These are phyloP conservation scores for Colletotrichum noveboracense DNA, from an alignment of 2,329 filamentous ascomycete species.

Conservation along the genomic window DNA sequence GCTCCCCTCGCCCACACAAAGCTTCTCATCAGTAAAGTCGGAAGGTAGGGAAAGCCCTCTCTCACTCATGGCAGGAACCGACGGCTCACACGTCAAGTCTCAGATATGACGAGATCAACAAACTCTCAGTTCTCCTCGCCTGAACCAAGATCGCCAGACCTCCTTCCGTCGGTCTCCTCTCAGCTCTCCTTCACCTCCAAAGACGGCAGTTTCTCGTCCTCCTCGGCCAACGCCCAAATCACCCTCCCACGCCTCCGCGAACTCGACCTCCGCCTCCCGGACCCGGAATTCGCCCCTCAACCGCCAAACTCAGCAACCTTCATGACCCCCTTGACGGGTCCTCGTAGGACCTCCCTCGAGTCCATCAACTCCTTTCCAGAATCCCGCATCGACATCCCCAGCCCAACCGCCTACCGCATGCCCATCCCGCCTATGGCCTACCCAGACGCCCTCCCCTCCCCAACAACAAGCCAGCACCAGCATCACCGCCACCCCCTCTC, in stretches of 20 bases:
- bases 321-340: constrained; percentile 1
- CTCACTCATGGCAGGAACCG: neutral
- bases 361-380: constrained; percentile 14
- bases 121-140: constrained; percentile 17
- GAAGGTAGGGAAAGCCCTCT: neutral
- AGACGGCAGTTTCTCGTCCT: neutral
- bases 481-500: neutral
- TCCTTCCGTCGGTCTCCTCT: constrained; percentile 7
- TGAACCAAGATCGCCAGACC: constrained; percentile 12
- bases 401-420: constrained; percentile 14
- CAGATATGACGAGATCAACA: constrained; percentile 18
- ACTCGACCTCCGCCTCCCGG: constrained; percentile 18
- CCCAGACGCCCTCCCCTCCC: constrained; percentile 18
- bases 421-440: constrained; percentile 18
- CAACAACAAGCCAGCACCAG: neutral
- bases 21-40: constrained; percentile 14
- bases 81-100: constrained; percentile 1
- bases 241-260: constrained; percentile 22
- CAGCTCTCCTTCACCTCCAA: constrained; percentile 7
- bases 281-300: constrained; percentile 5
- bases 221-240: neutral
- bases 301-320: constrained; percentile 1
- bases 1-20: constrained; percentile 15
- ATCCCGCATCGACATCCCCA: constrained; percentile 5
- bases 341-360: constrained; percentile 9